Evolutionary conservation across 1,284 basidiomycete genomes (phyloP).

Genomic region (Ceratobasidium sp.): DNA sequence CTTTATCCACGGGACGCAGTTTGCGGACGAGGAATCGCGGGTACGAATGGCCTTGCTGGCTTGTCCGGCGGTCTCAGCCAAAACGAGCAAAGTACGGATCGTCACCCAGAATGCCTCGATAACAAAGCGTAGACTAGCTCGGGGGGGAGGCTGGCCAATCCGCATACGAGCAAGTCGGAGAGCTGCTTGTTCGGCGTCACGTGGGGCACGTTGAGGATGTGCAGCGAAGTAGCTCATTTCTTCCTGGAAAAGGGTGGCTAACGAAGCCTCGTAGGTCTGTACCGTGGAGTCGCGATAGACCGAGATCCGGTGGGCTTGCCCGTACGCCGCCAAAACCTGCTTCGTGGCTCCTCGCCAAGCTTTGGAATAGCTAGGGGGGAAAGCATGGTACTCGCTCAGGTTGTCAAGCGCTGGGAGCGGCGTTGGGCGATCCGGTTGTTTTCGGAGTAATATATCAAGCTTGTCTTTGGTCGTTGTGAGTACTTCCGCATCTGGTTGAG

Average conservation of each 20-base stretch:
- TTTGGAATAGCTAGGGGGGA: not conserved
- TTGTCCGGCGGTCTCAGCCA: not conserved
- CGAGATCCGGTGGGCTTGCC: slow-evolving; percentile 54
- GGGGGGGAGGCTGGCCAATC: slow-evolving; percentile 66
- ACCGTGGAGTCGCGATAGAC: slow-evolving; percentile 60
- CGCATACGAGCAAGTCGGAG: slow-evolving; percentile 61
- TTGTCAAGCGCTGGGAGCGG: not conserved
- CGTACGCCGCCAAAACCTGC: slow-evolving; percentile 58
- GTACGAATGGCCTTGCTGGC: slow-evolving; percentile 12
- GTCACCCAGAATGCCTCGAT: slow-evolving; percentile 66
- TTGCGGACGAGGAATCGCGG: not conserved
- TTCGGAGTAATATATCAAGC: slow-evolving; percentile 9
- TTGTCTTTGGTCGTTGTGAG: not conserved
- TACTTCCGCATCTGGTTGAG: not conserved
- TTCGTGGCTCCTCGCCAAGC: slow-evolving; percentile 57
- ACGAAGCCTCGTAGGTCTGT: slow-evolving; percentile 66
- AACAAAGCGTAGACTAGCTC: slow-evolving; percentile 64
- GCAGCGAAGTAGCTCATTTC: slow-evolving; percentile 55
- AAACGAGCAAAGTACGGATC: slow-evolving; percentile 55
- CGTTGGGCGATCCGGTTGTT: not conserved
- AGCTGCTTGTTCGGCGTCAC: slow-evolving; percentile 58
- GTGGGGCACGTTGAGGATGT: slow-evolving; percentile 43
- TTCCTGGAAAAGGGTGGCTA: slow-evolving; percentile 61
- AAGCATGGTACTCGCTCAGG: slow-evolving; percentile 1
- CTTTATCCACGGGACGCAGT: not conserved